Base-by-base conservation (phyloP, 2,329 filamentous ascomycete species). In the Cytospora chrysosperma region DNA sequence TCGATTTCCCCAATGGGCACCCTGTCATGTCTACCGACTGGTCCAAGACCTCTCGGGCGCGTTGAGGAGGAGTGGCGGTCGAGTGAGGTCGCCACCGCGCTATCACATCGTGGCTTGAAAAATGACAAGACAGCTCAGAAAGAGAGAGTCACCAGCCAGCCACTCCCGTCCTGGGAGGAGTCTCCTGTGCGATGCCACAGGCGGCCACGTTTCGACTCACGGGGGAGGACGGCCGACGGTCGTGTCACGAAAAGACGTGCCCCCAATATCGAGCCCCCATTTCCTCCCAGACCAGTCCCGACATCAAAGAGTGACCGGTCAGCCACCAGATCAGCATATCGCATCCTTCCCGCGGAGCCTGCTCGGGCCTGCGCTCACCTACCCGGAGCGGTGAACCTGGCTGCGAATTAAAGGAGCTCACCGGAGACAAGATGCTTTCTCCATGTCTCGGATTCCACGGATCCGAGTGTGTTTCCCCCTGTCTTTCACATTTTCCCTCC, bases 381-480 rank as follows among this genome's bases (percentile, higher is more conserved):
- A 3, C 10, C 6, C 4, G 43, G 5, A 21, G 43, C n/a, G n/a
- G 43, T 47, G 43, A 47, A 47, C 7, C 40, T 47, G 40, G 40
- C 19, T 40, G 40, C 9, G 12, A 13, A 34, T 4, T 2, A 12
- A 13, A 34, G 2, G 12, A 9, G 8, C 43, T 21, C 21, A n/a
- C 43, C n/a, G 43, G n/a, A n/a, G 43, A n/a, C n/a, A 47, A 47
- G 13, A 19, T 24, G 15, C 32, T 15, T 24, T 47, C 51, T 34
- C 54, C 17, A 19, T 61, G 59, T 61, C 51, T 61, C 59, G 24
- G 51, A 61, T 24, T n/a, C 40, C 51, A 55, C 19, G 59, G 30
- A 37, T 17, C 37, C 59, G 59, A 61, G 26, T 30, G 15, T 27
- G 13, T n/a, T 13, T 19, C 49, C 10, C 13, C 5, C 21, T 17